phyloP scores from a whole-genome alignment of 352 stramenopile species.

The Phytophthora citrophthora region DNA sequence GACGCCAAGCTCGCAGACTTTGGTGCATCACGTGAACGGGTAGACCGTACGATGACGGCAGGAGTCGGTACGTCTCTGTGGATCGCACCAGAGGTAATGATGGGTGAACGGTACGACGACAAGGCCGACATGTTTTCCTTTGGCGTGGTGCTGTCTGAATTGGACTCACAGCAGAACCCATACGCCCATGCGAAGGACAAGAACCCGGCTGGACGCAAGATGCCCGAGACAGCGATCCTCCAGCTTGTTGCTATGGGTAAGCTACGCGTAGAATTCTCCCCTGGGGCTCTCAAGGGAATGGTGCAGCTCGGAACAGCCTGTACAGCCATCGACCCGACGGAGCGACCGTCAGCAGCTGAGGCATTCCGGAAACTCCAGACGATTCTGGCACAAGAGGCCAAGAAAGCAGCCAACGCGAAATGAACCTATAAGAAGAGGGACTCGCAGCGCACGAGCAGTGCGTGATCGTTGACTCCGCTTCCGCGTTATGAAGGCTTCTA shows the following conservation, averaged over 20 bases:
- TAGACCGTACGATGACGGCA: conserved; percentile 49
- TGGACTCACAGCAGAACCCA: conserved; percentile 47
- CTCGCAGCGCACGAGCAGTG: conserved; percentile 1
- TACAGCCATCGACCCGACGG: conserved; percentile 45
- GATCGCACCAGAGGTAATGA: conserved; percentile 55
- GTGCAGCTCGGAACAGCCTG: conserved; percentile 45
- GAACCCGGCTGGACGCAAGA: conserved; percentile 37
- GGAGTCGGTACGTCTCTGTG: conserved; percentile 51
- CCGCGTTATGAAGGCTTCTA: conserved; percentile 36
- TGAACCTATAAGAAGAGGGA: conserved; percentile 42
- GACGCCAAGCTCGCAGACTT: conserved; percentile 60
- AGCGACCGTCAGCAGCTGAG: conserved; percentile 48
- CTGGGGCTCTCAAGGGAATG: conserved; percentile 23
- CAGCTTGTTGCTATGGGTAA: conserved; percentile 56
- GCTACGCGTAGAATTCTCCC: conserved; percentile 49
- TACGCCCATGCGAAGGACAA: conserved; percentile 48
- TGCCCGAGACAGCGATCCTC: conserved; percentile 55
- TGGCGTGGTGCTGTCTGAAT: conserved; percentile 50
- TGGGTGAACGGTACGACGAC: conserved; percentile 50
- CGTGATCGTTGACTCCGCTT: conserved; percentile 25
- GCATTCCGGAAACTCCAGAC: conserved; percentile 43
- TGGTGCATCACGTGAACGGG: conserved; percentile 44
- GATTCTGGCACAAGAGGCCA: conserved; percentile 40
- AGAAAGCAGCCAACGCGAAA: conserved; percentile 35
- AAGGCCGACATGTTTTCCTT: conserved; percentile 62